phyloP scores from a whole-genome alignment of 2,329 filamentous ascomycete species.

The Cordyceps fumosorosea region DNA sequence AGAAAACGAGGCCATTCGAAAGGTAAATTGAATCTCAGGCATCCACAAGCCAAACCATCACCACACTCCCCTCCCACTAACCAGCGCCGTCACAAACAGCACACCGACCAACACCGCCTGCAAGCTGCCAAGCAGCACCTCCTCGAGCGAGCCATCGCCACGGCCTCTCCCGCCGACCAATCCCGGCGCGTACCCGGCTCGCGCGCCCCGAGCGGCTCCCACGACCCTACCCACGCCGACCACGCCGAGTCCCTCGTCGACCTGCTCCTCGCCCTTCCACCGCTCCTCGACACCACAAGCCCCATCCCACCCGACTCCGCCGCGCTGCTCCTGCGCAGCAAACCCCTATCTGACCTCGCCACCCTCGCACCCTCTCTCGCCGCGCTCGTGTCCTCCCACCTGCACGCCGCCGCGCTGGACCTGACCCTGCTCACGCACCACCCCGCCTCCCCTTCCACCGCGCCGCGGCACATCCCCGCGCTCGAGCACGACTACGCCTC shows the following conservation, averaged over 20 bases:
- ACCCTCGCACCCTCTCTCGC: constrained; percentile 35
- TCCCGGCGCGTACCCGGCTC: background rate
- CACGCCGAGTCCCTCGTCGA: constrained; percentile 18
- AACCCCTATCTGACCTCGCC: constrained; percentile 37
- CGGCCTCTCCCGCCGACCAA: constrained; percentile 29
- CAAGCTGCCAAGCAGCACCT: constrained; percentile 44
- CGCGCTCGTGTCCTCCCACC: constrained; percentile 34
- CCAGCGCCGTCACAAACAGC: constrained; percentile 26
- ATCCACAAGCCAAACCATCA: background rate
- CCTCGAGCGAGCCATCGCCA: constrained; percentile 43
- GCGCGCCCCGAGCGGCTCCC: constrained; percentile 3
- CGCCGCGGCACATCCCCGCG: constrained; percentile 50
- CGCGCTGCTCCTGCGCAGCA: constrained; percentile 34
- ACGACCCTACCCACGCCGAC: constrained; percentile 1
- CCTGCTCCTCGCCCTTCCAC: constrained; percentile 41
- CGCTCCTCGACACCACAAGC: constrained; percentile 29
- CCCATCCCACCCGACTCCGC: constrained; percentile 25
- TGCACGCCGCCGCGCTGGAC: constrained; percentile 36
- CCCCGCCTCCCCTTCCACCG: constrained; percentile 45
- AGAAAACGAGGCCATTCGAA: constrained; percentile 41
- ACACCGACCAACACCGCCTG: constrained; percentile 43
- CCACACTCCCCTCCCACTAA: background rate
- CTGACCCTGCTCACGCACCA: constrained; percentile 38
- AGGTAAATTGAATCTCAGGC: constrained; percentile 32
- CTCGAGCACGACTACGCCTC: constrained; percentile 35